Evolutionary conservation across 306 rosid species (phyloP), one percentile per base, ranked within the genome.

Genomic region (Dalbergia cultrata): DNA sequence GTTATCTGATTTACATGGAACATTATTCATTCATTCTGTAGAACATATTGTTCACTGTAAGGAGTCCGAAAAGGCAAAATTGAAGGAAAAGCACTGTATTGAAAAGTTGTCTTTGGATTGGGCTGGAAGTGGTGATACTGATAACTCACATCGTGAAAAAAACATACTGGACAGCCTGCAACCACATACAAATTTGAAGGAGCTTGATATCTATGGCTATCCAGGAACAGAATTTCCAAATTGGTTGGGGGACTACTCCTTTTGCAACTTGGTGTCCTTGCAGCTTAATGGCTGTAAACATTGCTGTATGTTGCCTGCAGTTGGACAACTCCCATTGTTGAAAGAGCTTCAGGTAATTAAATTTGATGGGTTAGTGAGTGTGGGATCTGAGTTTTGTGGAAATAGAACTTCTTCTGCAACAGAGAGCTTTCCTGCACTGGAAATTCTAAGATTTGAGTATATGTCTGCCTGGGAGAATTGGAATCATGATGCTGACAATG

Each of bases 281-380:
- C 9, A 50, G 60, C 87, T 83, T 8, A 22, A 61, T 4, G 70
- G 85, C 10, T 72, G 87, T 53, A 80, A 52, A 52, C 71, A 83
- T 53, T 86, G 89, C 83, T 86, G 31, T 3, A 50, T 43, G 12
- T 67, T 86, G 61, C 89, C 89, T 39, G 81, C 83, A 60, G 83
- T 83, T 60, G 87, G 89, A 60, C 83, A 83, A 13, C 81, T 86
- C 8, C 85, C 83, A 14, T 35, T 16, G n/a, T 33, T 83, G 77
- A 86, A 76, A 76, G 80, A 66, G 75, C 89, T 86, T 54, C 44
- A 19, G 0, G 72, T 83, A 41, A 39, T n/a, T 9, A 59, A 74
- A 58, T 83, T 83, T 80, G 80, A 71, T 6, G 78, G 77, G 22
- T 6, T 83, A 35, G 67, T 66, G 59, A 70, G 17, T 56, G 35